Evolutionary conservation across 352 stramenopile genomes (phyloP), one percentile per base, ranked within the genome.

Genomic region (Blastocystis sp.): DNA sequence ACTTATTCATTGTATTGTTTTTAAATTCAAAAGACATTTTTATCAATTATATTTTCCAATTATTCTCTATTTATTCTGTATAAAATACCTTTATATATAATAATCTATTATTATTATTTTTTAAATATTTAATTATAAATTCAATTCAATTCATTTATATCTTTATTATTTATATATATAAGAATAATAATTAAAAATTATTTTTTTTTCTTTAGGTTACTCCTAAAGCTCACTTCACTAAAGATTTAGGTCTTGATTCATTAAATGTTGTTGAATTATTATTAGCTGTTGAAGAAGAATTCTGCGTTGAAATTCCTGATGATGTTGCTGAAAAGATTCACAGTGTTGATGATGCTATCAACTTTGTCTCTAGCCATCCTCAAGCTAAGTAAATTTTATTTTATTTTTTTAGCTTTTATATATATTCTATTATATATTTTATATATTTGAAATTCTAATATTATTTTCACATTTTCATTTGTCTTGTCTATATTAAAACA

Each of bases 211-310:
- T 52, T 34, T 64, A 65, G 57, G 79, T 87, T 41, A 78, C 77
- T 56, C 75, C 83, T 55, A 75, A 58, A 34, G 83, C 87, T 68
- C 86, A 84, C 69, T 96, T 98, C 75, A 85, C 93, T 48, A 88
- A 91, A 47, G 85, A 98, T 76, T 78, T 99, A 41, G 87, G 87
- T 41, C 78, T 98, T 43, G 91, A 99, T 75, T 97, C 88, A 57
- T 80, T 98, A 49, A 91, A 99, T 76, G 77, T 78, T 40, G 81
- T 92, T 0, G 82, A 92, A 68, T 71, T 86, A 59, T 85, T 97
- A 45, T 97, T 98, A 91, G 89, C 90, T 36, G 94, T 99, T 73
- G 91, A 99, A 75, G 91, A 98, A 72, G 92, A 98, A 75, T 98
- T 99, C 77, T 89, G 83, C 52, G 94, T 99, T 72, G 90, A 98